phyloP scores from a whole-genome alignment of 805 yeast species.

The Metschnikowia reukaufii region DNA sequence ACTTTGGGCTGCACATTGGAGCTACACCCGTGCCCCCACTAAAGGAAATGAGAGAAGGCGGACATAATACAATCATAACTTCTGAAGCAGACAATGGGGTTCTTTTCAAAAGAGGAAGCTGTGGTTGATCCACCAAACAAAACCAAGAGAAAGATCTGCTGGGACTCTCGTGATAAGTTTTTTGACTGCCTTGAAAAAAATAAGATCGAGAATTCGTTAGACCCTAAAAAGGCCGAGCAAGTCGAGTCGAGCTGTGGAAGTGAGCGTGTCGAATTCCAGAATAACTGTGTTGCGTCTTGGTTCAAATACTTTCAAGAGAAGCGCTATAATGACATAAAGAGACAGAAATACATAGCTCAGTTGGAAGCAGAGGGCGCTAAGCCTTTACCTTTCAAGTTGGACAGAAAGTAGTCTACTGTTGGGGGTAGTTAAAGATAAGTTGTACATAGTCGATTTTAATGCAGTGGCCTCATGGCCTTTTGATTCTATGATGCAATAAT shows the following conservation, averaged over 20 bases:
- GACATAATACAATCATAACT: background rate
- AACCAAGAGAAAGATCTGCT: slow-evolving; percentile 71
- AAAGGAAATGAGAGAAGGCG: background rate
- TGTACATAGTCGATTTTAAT: slow-evolving; percentile 11
- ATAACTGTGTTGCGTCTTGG: slow-evolving; percentile 87
- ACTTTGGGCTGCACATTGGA: background rate
- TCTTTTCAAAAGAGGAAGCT: slow-evolving; percentile 42
- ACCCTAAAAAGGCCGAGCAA: slow-evolving; percentile 44
- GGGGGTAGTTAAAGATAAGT: background rate
- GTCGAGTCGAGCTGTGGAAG: slow-evolving; percentile 58
- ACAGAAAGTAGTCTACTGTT: slow-evolving; percentile 18
- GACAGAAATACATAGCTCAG: slow-evolving; percentile 64
- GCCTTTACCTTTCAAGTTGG: slow-evolving; percentile 31
- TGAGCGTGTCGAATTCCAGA: slow-evolving; percentile 58
- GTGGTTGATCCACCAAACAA: slow-evolving; percentile 55
- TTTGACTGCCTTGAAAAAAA: slow-evolving; percentile 73
- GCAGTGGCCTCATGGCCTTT: background rate
- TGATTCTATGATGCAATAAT: slow-evolving; percentile 25
- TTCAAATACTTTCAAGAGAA: slow-evolving; percentile 86
- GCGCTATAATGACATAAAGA: slow-evolving; percentile 71
- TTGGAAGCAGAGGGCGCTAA: slow-evolving; percentile 63
- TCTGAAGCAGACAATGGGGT: slow-evolving; percentile 43
- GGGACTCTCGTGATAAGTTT: slow-evolving; percentile 84
- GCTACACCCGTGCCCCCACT: slow-evolving; percentile 6
- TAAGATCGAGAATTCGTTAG: slow-evolving; percentile 68